phyloP scores from a whole-genome alignment of 164 flowering plant species.

The Stephania cephalantha region DNA sequence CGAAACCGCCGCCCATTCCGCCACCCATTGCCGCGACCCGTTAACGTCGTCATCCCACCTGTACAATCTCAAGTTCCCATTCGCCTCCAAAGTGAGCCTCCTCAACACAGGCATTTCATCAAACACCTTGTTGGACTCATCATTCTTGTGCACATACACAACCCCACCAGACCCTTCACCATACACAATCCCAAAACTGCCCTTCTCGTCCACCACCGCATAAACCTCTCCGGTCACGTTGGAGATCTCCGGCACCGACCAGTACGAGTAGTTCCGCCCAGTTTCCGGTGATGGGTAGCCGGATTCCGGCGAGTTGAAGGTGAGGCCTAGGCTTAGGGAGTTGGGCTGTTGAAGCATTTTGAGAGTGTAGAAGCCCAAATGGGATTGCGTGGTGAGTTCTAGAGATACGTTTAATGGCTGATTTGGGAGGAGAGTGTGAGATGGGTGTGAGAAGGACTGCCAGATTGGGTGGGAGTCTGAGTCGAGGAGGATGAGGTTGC shows the following conservation, averaged over 20 bases:
- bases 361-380: conserved; percentile 58
- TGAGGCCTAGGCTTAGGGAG: conserved; percentile 64
- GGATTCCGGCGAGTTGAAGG: conserved; percentile 51
- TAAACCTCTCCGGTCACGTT: conserved; percentile 75
- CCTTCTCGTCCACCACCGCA: conserved; percentile 54
- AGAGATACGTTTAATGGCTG: conserved; percentile 54
- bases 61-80: conserved; percentile 73
- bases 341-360: conserved; percentile 83
- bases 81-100: conserved; percentile 54
- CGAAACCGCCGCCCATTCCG: conserved; percentile 91
- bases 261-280: conserved; percentile 60
- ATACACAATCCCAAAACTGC: conserved; percentile 74
- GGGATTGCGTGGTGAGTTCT: conserved; percentile 51
- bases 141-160: conserved; percentile 75
- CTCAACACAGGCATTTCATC: conserved; percentile 26
- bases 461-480: conserved; percentile 25
- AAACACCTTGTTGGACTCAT: conserved; percentile 25
- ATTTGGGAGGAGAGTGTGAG: conserved; percentile 81
- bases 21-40: conserved; percentile 72
- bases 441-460: conserved; percentile 81
- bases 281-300: conserved; percentile 17
- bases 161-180: conserved; percentile 60
- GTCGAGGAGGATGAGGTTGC: conserved; percentile 60
- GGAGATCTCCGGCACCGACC: conserved; percentile 55
- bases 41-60: conserved; percentile 70